phyloP scores from a whole-genome alignment of 225 moss, liverwort and hornwort species.

The Antitrichia curtipendula region DNA sequence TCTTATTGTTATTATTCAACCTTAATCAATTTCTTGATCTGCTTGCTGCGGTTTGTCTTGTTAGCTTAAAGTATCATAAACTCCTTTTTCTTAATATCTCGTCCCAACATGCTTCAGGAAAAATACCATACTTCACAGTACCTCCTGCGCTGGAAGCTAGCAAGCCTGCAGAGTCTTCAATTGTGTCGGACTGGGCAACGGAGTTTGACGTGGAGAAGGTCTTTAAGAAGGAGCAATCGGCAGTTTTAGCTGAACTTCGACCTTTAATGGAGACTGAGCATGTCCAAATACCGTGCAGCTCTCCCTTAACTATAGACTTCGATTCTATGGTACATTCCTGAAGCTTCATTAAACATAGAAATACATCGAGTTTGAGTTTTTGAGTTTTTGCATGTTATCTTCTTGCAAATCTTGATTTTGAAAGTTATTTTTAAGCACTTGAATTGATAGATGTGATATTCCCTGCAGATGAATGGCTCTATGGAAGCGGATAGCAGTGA shows the following conservation, averaged over 20 bases:
- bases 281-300: constrained; percentile 39
- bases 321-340: constrained; percentile 30
- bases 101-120: constrained; percentile 31
- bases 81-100: background rate
- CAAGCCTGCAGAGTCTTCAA: constrained; percentile 32
- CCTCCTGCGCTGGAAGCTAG: constrained; percentile 37
- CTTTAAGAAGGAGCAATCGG: constrained; percentile 43
- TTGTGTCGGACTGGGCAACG: constrained; percentile 50
- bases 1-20: background rate
- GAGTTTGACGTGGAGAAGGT: constrained; percentile 60
- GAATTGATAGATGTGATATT: background rate
- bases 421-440: background rate
- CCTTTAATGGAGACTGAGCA: constrained; percentile 40
- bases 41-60: background rate
- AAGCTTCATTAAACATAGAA: background rate
- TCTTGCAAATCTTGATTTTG: background rate
- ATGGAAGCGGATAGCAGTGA: constrained; percentile 16
- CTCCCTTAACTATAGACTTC: constrained; percentile 43
- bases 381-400: background rate
- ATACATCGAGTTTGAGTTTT: background rate
- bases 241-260: constrained; percentile 46
- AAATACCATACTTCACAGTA: constrained; percentile 60
- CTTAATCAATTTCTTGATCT: background rate
- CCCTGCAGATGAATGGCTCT: constrained; percentile 6
- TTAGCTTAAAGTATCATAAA: background rate